A percentile compares a stretch with the other conserved stretches of the same genome.
Conservation (phyloP, 306 rosid genomes). For the Pterocarpus santalinus region DNA sequence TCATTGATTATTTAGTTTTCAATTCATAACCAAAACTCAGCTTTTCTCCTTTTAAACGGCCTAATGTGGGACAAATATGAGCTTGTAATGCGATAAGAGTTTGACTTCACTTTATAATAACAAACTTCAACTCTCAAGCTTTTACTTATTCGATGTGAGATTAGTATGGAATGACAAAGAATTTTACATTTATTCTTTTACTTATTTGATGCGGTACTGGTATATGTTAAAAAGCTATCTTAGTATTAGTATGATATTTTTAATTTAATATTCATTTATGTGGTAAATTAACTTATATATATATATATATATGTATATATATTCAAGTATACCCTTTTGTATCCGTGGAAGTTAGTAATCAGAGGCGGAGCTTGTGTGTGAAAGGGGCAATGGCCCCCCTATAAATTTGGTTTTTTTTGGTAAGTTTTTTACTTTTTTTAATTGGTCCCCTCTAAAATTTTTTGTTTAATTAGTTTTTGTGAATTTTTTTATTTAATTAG, state of each 20-base stretch:
- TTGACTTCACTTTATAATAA: not conserved
- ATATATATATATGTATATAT: too few relatives aligned
- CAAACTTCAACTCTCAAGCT: not conserved
- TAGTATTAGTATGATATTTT: not conserved
- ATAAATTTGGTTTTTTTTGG: too few relatives aligned
- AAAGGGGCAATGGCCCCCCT: too few relatives aligned
- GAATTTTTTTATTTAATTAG: too few relatives aligned
- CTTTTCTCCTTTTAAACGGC: not conserved
- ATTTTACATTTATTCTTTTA: not conserved
- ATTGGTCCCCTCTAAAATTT: too few relatives aligned
- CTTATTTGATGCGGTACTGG: not conserved
- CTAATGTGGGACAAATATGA: not conserved
- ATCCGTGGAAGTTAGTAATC: too few relatives aligned
- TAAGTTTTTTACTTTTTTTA: too few relatives aligned
- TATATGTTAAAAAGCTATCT: not conserved
- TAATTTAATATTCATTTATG: not conserved
- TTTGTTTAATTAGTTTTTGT: too few relatives aligned
- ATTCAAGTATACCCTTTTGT: too few relatives aligned
- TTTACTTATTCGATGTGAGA: not conserved
- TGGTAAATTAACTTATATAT: not conserved
- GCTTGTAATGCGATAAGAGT: not conserved
- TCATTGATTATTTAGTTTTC: slow-evolving; percentile 22
- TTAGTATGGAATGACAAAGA: not conserved
- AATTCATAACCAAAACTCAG: slow-evolving; percentile 19
- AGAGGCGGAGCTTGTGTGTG: too few relatives aligned